A percentile compares a stretch with the other conserved stretches of the same genome.
Conservation (phyloP, 2,329 filamentous ascomycete species). For the Scytalidium sp. region DNA sequence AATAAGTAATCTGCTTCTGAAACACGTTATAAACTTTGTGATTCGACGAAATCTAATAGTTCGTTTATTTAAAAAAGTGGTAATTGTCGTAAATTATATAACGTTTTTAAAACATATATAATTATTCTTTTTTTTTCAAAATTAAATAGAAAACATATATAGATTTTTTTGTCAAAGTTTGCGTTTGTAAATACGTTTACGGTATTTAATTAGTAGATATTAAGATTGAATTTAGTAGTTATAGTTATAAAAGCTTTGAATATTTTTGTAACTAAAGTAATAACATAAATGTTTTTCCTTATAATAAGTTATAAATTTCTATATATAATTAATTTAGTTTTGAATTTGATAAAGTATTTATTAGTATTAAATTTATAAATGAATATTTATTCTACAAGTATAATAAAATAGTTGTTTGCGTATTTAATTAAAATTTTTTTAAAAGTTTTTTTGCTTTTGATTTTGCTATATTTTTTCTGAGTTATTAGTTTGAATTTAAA, state of each 20-base stretch:
- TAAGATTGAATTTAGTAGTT: conserved; percentile 1
- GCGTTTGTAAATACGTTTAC: conserved; percentile 27
- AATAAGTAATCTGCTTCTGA: conserved; percentile 15
- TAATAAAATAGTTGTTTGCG: too few relatives aligned
- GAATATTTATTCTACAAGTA: conserved; percentile 26
- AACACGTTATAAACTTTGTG: conserved; percentile 14
- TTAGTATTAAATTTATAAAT: conserved; percentile 24
- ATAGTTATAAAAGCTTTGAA: conserved; percentile 8
- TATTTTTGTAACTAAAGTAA: background rate
- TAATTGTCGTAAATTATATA: conserved; percentile 30
- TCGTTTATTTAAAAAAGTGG: conserved; percentile 22
- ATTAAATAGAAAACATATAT: conserved; percentile 19
- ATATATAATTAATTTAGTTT: conserved; percentile 19
- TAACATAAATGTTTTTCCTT: conserved; percentile 4
- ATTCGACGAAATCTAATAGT: conserved; percentile 14
- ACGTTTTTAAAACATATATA: conserved; percentile 19
- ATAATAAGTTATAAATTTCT: conserved; percentile 14
- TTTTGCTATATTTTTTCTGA: background rate
- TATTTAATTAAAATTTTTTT: too few relatives aligned
- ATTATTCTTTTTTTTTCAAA: conserved; percentile 10
- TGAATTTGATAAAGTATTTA: conserved; percentile 16
- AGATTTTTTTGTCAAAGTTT: conserved; percentile 23
- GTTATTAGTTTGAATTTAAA: background rate
- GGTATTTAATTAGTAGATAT: conserved; percentile 14
- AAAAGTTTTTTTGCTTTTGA: background rate